Base-by-base conservation (phyloP, 257 asterid species). In the Sherardia arvensis region DNA sequence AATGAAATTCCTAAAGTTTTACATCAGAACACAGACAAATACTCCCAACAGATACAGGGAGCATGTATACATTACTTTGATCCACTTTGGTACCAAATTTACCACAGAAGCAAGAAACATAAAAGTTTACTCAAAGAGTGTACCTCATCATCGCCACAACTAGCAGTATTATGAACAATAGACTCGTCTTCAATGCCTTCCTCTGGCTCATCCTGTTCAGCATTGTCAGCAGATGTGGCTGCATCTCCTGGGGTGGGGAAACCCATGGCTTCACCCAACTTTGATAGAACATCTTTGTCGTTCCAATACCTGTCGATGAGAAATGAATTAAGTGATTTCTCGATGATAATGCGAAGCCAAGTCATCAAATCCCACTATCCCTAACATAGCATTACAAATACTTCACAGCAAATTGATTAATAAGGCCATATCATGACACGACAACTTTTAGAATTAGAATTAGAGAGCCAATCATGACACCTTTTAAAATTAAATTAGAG, bases 231-330 rank as follows among this genome's bases (percentile, higher is more conserved):
- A 77, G 95, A 84, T 22, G 96, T 70, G 62, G 83, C 78, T 28
- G 72, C 45, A 69, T 87, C 96, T 67, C 88, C 97, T 22, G 70
- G 73, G 62, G 73, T 89, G 60, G 95, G 83, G 71, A 87, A 88
- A 60, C 97, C 97, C 97, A 90, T 90, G 65, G 96, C 90, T 70
- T 87, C 97, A 62, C 97, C 96, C 81, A 90, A 77, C 81, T 90
- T 90, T 80, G 81, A 82, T 62, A 90, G 83, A 53, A 80, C 90
- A 11, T 90, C 95, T 69, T 82, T 86, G 74, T 90, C 97, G 66
- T 90, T 90, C 97, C 95, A 85, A 76, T 88, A 90, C 83, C 97
- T 88, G 77, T 72, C 62, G 29, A 64, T 43, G 22, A 68, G 28
- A 43, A 67, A 51, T 25, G 45, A 57, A 62, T 53, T 25, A 38